phyloP scores from a whole-genome alignment of 2,329 filamentous ascomycete species.

The Hymenoscyphus albidus region DNA sequence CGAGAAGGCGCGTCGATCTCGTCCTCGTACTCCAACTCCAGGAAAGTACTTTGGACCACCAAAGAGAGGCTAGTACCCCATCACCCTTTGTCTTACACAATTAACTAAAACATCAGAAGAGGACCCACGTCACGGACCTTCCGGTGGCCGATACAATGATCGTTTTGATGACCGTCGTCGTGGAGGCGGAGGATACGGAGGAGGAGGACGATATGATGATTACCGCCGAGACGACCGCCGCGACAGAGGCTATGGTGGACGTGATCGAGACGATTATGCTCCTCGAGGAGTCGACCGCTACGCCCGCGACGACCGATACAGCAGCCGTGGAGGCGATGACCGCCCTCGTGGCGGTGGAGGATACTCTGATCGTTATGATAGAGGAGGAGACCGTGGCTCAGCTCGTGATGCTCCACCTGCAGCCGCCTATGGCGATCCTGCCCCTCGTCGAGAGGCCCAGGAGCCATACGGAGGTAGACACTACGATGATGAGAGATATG shows the following conservation, averaged over 20 bases:
- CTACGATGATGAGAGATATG: constrained; percentile 35
- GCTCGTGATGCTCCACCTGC: constrained; percentile 39
- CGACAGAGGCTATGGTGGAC: constrained; percentile 40
- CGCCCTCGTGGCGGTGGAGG: constrained; percentile 45
- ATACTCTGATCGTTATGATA: constrained; percentile 42
- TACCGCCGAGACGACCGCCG: constrained; percentile 41
- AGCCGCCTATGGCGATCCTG: constrained; percentile 42
- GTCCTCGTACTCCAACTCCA: constrained; percentile 91
- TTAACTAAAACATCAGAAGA: constrained; percentile 43
- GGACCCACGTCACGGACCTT: constrained; percentile 44
- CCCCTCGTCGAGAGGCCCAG: constrained; percentile 41
- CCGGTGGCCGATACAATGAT: constrained; percentile 40
- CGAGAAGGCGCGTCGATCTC: constrained; percentile 94
- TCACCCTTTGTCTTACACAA: constrained; percentile 36
- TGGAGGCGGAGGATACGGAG: constrained; percentile 32
- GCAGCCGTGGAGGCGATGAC: constrained; percentile 37
- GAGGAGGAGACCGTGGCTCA: constrained; percentile 48
- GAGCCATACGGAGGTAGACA: constrained; percentile 43
- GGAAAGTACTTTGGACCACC: constrained; percentile 99
- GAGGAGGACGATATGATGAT: constrained; percentile 28
- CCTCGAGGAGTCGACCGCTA: constrained; percentile 23
- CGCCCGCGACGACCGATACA: constrained; percentile 17
- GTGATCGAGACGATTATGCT: constrained; percentile 38
- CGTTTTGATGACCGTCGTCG: constrained; percentile 44
- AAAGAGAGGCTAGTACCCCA: constrained; percentile 75